These are phyloP conservation scores for Eucalyptus dawsonii DNA, from an alignment of 345 rosid genomes.

Conservation along the genomic window DNA sequence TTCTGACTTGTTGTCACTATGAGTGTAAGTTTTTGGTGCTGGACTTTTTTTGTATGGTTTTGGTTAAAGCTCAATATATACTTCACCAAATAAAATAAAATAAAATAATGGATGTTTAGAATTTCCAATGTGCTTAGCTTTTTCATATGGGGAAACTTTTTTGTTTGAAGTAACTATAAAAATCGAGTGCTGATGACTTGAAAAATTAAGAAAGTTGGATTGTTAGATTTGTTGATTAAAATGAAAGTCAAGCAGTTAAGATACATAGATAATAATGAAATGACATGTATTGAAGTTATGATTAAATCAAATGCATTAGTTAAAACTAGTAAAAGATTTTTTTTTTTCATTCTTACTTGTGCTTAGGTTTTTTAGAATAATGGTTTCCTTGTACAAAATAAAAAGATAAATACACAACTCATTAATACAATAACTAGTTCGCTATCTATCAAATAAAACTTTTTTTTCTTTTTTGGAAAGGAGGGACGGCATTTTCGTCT, in stretches of 20 bases:
- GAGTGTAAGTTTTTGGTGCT: no score
- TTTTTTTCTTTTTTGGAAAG: neutral
- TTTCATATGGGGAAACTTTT: neutral
- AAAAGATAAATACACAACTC: no score
- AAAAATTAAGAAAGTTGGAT: neutral
- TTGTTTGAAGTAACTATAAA: neutral
- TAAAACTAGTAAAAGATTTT: neutral
- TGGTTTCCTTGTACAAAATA: neutral
- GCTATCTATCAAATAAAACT: neutral
- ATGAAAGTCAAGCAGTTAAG: neutral
- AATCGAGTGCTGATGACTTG: neutral
- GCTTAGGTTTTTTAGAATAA: neutral
- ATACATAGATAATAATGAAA: neutral
- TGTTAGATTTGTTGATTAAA: neutral
- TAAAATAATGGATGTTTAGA: neutral
- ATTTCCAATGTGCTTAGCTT: neutral
- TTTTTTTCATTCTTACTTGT: neutral
- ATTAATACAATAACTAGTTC: neutral
- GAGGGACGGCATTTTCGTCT: neutral
- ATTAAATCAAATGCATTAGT: neutral
- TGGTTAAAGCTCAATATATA: no score
- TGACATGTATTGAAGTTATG: neutral
- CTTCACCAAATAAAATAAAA: no score
- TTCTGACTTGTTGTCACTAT: no score
- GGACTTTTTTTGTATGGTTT: no score